Evolutionary conservation across 208 protist species (phyloP).

Genomic region (Acanthamoeba castellanii): DNA sequence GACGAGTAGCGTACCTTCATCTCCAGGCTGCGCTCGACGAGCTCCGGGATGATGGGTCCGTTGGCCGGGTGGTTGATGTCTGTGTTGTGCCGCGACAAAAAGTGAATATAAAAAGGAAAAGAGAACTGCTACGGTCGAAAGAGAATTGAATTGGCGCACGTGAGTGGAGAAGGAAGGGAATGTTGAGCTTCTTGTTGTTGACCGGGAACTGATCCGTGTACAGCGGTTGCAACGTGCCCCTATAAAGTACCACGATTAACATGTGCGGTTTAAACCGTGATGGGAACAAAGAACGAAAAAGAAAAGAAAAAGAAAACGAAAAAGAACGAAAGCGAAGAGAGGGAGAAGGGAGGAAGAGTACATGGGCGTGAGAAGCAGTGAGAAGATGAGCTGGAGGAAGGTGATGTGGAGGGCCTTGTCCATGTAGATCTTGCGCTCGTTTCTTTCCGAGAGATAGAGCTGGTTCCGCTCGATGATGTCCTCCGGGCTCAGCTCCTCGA

Average conservation of each 20-base stretch:
- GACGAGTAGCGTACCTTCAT: conserved; percentile 75
- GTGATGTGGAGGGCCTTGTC: conserved; percentile 57
- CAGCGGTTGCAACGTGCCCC: conserved; percentile 78
- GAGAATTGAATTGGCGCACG: conserved; percentile 66
- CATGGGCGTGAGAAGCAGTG: conserved; percentile 61
- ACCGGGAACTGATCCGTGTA: conserved; percentile 86
- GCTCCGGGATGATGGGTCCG: conserved; percentile 78
- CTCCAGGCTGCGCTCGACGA: conserved; percentile 75
- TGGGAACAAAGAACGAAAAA: too few relatives aligned
- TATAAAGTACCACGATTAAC: not conserved
- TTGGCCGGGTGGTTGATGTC: conserved; percentile 85
- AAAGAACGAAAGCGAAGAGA: not conserved
- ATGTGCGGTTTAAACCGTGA: too few relatives aligned
- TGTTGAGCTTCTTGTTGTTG: conserved; percentile 86
- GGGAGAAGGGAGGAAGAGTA: not conserved
- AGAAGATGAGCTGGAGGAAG: conserved; percentile 71
- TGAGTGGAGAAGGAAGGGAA: conserved; percentile 84
- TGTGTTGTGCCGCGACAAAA: not conserved
- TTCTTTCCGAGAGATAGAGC: conserved; percentile 63
- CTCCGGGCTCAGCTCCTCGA: conserved; percentile 60
- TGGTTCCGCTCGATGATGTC: conserved; percentile 75
- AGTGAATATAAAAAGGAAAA: not conserved
- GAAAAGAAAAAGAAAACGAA: not conserved
- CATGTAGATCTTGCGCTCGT: conserved; percentile 74
- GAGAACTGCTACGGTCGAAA: not conserved